phyloP scores from a whole-genome alignment of 2,329 filamentous ascomycete species.

The Cordyceps fumosorosea region DNA sequence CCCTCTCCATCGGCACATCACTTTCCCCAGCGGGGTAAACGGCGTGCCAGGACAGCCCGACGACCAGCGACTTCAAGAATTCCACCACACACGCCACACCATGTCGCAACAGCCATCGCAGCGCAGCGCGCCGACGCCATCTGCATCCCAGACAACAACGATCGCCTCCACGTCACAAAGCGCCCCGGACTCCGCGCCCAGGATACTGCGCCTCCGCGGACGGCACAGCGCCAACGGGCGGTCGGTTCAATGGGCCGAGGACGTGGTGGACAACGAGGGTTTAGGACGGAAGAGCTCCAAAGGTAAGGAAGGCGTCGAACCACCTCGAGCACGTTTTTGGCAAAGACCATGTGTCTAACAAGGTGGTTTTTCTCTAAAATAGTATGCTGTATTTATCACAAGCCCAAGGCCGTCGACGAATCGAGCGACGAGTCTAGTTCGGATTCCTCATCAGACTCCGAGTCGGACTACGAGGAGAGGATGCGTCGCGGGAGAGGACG shows the following conservation, averaged over 20 bases:
- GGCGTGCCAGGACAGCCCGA: neutral
- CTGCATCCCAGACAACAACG: conserved; percentile 29
- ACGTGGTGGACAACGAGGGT: conserved; percentile 92
- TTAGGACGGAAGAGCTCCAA: conserved; percentile 92
- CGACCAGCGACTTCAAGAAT: neutral
- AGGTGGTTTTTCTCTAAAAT: neutral
- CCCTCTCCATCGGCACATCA: neutral
- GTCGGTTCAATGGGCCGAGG: conserved; percentile 85
- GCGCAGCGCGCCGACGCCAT: conserved; percentile 23
- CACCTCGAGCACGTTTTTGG: neutral
- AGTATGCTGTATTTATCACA: conserved; percentile 99
- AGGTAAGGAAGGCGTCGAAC: conserved; percentile 47
- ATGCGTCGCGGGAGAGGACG: conserved; percentile 25
- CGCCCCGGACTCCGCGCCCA: conserved; percentile 23
- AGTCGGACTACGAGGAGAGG: conserved; percentile 41
- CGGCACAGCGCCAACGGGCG: conserved; percentile 40
- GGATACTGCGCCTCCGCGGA: conserved; percentile 47
- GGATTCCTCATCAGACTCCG: conserved; percentile 44
- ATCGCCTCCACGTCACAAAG: conserved; percentile 17
- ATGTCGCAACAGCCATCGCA: conserved; percentile 27
- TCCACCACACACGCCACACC: neutral
- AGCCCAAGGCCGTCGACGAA: conserved; percentile 72
- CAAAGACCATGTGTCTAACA: neutral
- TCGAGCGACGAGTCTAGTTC: conserved; percentile 64
- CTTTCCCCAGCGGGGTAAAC: neutral